Evolutionary conservation across 2,329 filamentous ascomycete species (phyloP).

Genomic region (Exophiala oligosperma): DNA sequence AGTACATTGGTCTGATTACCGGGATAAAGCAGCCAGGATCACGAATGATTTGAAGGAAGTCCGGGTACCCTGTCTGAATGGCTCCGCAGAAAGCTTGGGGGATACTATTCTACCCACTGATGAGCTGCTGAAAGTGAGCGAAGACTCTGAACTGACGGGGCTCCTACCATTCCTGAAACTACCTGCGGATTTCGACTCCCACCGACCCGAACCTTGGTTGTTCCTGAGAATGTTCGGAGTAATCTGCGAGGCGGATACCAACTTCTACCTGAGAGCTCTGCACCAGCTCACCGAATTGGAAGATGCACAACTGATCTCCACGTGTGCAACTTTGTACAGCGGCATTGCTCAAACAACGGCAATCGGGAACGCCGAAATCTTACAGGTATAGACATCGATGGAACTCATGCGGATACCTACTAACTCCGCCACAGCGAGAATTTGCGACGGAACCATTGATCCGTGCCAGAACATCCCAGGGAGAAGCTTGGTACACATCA

Average conservation of each 20-base stretch:
- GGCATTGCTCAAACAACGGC: slow-evolving; percentile 13
- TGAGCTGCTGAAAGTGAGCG: slow-evolving; percentile 3
- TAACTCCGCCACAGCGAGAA: slow-evolving; percentile 4
- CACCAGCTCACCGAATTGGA: not conserved
- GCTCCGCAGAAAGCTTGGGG: not conserved
- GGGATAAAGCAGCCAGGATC: not conserved
- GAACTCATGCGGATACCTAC: not conserved
- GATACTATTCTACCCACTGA: slow-evolving; percentile 15
- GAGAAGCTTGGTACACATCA: slow-evolving; percentile 10
- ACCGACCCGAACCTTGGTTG: slow-evolving; percentile 10
- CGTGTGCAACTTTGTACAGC: slow-evolving; percentile 9
- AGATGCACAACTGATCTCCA: slow-evolving; percentile 2
- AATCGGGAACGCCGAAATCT: slow-evolving; percentile 1
- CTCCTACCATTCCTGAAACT: slow-evolving; percentile 14
- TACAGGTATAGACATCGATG: slow-evolving; percentile 6
- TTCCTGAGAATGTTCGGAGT: slow-evolving; percentile 16
- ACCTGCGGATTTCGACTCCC: slow-evolving; percentile 2
- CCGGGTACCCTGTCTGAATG: slow-evolving; percentile 7
- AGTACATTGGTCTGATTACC: slow-evolving; percentile 13
- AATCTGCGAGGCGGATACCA: slow-evolving; percentile 9
- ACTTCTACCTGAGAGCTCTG: slow-evolving; percentile 9
- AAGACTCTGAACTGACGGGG: not conserved
- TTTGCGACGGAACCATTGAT: slow-evolving; percentile 5
- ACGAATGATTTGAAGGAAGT: slow-evolving; percentile 6
- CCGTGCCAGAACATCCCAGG: not conserved